Percentiles rank a stretch among this genome's conserved stretches.
Evolutionary conservation across 441 rosid species (phyloP).

Genomic region (Bocquillonia castaneifolia): DNA sequence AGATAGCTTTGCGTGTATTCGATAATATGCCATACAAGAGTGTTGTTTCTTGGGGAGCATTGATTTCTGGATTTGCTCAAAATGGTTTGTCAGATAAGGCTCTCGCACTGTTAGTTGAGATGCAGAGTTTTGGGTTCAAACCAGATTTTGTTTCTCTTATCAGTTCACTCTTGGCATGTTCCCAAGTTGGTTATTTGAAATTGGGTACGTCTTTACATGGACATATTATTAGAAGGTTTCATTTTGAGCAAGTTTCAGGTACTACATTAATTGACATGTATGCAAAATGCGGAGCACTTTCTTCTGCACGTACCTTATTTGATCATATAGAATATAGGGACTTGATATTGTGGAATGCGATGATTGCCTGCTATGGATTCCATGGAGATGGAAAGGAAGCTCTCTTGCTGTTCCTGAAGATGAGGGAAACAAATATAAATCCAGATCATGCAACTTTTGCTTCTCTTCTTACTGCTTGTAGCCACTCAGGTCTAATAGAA

Average conservation of each 20-base stretch:
- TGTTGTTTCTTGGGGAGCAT: slow-evolving; percentile 65
- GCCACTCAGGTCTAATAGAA: slow-evolving; percentile 68
- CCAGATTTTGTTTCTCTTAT: slow-evolving; percentile 61
- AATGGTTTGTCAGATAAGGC: slow-evolving; percentile 64
- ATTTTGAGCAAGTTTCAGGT: slow-evolving; percentile 39
- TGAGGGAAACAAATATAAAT: slow-evolving; percentile 41
- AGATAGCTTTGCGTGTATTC: slow-evolving; percentile 49
- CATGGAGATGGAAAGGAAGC: slow-evolving; percentile 57
- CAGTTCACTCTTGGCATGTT: slow-evolving; percentile 64
- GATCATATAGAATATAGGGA: slow-evolving; percentile 40
- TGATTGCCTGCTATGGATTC: slow-evolving; percentile 72
- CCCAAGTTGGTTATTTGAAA: slow-evolving; percentile 54
- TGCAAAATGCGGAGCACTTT: slow-evolving; percentile 74
- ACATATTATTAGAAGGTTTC: slow-evolving; percentile 52
- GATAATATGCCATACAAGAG: slow-evolving; percentile 38
- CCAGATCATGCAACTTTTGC: slow-evolving; percentile 70
- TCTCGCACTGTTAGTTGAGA: slow-evolving; percentile 38
- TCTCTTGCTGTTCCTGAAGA: slow-evolving; percentile 49
- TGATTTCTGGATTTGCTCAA: slow-evolving; percentile 68
- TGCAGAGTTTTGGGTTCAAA: slow-evolving; percentile 42
- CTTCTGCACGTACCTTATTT: slow-evolving; percentile 48
- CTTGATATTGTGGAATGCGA: slow-evolving; percentile 76
- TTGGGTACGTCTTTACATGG: slow-evolving; percentile 74
- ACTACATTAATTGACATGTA: slow-evolving; percentile 81
- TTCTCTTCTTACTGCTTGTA: slow-evolving; percentile 69